Conservation (phyloP, 495 filamentous ascomycete genomes). For the Penicillium manginii region DNA sequence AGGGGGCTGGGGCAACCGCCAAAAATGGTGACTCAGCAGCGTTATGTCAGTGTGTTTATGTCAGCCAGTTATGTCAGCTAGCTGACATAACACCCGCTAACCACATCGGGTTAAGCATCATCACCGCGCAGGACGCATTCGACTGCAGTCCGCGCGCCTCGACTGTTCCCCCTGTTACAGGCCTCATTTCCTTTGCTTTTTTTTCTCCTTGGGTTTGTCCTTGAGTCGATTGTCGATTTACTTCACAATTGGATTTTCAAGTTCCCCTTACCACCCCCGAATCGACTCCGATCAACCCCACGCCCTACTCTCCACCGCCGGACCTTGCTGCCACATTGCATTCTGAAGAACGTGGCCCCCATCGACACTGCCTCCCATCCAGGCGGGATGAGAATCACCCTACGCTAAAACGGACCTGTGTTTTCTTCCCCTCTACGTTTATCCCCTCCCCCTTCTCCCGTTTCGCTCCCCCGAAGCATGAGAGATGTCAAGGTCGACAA, state of each 20-base stretch:
- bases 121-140: conserved; percentile 27
- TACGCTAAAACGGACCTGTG: conserved; percentile 22
- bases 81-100: not conserved
- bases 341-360: conserved; percentile 28
- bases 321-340: conserved; percentile 39
- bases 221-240: not conserved
- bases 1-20: conserved; percentile 30
- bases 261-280: not conserved
- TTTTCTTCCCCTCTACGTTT: conserved; percentile 12
- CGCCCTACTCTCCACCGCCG: conserved; percentile 11
- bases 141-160: conserved; percentile 5
- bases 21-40: conserved; percentile 9
- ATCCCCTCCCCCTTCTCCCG: conserved; percentile 1
- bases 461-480: conserved; percentile 41
- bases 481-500: conserved; percentile 65
- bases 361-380: conserved; percentile 17
- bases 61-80: not conserved
- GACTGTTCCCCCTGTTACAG: not conserved
- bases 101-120: conserved; percentile 35
- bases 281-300: conserved; percentile 10
- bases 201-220: not conserved
- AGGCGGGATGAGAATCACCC: conserved; percentile 40
- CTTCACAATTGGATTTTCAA: not conserved
- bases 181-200: not conserved
- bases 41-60: too few species aligned